phyloP scores from a whole-genome alignment of 257 asterid genomes.

The Solanum pimpinellifolium region DNA sequence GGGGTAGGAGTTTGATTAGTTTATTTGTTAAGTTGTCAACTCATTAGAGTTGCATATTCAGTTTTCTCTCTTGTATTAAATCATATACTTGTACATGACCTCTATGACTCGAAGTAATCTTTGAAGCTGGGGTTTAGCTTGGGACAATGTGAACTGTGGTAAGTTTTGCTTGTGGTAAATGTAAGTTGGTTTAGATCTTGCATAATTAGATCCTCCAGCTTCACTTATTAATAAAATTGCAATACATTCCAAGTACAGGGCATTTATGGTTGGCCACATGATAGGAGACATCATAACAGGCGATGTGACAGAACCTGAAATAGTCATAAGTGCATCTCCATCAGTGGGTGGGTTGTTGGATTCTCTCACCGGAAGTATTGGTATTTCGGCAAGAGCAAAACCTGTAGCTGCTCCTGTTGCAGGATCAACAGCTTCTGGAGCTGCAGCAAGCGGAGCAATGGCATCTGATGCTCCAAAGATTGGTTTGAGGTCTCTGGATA shows the following conservation, averaged over 20 bases:
- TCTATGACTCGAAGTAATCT: not conserved
- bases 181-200: not conserved
- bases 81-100: not conserved
- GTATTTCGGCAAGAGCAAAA: slow-evolving; percentile 83
- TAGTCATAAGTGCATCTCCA: slow-evolving; percentile 64
- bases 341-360: slow-evolving; percentile 92
- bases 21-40: not conserved
- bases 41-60: not conserved
- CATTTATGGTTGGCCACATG: slow-evolving; percentile 60
- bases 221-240: not conserved
- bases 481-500: slow-evolving; percentile 82
- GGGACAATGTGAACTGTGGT: not conserved
- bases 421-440: slow-evolving; percentile 60
- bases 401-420: slow-evolving; percentile 73
- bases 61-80: not conserved
- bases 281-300: slow-evolving; percentile 80
- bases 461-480: slow-evolving; percentile 58
- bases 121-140: not conserved
- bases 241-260: slow-evolving; percentile 35
- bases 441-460: slow-evolving; percentile 52
- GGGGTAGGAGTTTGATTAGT: not conserved
- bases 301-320: slow-evolving; percentile 79
- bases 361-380: slow-evolving; percentile 92
- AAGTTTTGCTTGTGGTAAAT: not conserved
- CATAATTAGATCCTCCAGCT: not conserved